Evolutionary conservation across 768 basidiomycete species (phyloP).

Genomic region (Rhodotorula diobovata): DNA sequence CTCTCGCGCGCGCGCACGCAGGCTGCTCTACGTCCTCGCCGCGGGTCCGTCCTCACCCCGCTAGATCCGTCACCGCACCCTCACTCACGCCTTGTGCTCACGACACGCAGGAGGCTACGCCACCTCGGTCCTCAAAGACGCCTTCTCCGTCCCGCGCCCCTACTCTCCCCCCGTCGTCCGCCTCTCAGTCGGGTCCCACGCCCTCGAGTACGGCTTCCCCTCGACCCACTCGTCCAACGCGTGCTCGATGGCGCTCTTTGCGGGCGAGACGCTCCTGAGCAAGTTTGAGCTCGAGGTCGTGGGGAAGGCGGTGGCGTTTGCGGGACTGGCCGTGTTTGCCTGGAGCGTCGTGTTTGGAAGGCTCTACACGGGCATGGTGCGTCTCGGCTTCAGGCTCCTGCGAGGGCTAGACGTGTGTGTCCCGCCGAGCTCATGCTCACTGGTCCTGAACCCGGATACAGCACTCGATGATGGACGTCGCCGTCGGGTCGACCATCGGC

Average conservation of each 20-base stretch:
- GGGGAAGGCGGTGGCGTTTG: background rate
- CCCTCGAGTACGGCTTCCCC: conserved; percentile 81
- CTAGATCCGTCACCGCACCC: conserved; percentile 47
- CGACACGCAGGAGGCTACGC: conserved; percentile 60
- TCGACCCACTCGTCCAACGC: conserved; percentile 92
- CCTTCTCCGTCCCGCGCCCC: conserved; percentile 83
- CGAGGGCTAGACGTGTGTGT: too few relatives aligned
- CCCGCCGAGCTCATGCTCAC: too few relatives aligned
- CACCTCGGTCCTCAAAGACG: conserved; percentile 78
- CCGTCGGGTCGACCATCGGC: conserved; percentile 34
- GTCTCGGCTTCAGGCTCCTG: too few relatives aligned
- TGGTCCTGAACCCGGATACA: background rate
- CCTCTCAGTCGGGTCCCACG: conserved; percentile 37
- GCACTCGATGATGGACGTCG: conserved; percentile 40
- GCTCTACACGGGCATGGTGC: conserved; percentile 46
- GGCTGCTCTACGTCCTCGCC: conserved; percentile 37
- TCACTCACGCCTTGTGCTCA: conserved; percentile 49
- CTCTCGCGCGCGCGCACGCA: too few relatives aligned
- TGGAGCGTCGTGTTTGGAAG: conserved; percentile 47
- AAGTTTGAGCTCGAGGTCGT: background rate
- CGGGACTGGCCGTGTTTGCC: conserved; percentile 42
- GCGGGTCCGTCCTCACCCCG: conserved; percentile 2
- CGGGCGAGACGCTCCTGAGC: conserved; percentile 47
- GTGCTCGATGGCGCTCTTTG: conserved; percentile 79
- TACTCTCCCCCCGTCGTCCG: conserved; percentile 87